Base-by-base conservation (phyloP, 2,329 filamentous ascomycete genomes). In the Curvularia spicifera region DNA sequence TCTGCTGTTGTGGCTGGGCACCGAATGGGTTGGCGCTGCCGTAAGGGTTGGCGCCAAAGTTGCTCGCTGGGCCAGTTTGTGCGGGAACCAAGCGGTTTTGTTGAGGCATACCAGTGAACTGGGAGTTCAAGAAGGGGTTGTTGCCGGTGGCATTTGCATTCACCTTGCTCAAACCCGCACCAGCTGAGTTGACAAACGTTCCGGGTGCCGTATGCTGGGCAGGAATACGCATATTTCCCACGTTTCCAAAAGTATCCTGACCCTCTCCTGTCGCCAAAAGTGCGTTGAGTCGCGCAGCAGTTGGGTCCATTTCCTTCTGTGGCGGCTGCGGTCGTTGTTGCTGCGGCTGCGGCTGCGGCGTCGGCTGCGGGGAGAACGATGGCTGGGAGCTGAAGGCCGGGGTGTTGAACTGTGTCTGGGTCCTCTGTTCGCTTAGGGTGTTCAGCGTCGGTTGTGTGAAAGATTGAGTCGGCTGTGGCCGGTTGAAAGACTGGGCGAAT, bases 231-330 rank as follows among this genome's bases (percentile, higher is more conserved):
- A 97, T 84, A 64, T 98, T 91, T 66, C 95, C 95, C n/a, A 91
- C 91, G 76, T 99, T 99, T 65, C 95, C 95, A 75, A 96, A 99
- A 0, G 95, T 99, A 74, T 99, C 95, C 82, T 96, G 91, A 24
- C 95, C 95, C 56, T 99, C 95, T 64, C 95, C 93, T 24, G 85
- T 87, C 3, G 93, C 86, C 44, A 99, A 86, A 33, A 99, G 86
- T 1, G 90, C 86, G 74, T 98, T 98, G 66, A 99, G 89, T 71
- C 87, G 90, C 22, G 89, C 87, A 57, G 85, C 80, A 63, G 88
- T 85, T 12, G 86, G 85, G 65, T 89, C 84, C 68, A 78, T 72
- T 48, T 77, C 73, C 56, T 76, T 74, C 62, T 76, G 75, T 7
- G 74, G 71, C 49, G 78, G 77, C 35, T 78, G 73, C 43, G 74